Evolutionary conservation across 495 filamentous ascomycete genomes (phyloP).

Genomic region (Aspergillus affinis): DNA sequence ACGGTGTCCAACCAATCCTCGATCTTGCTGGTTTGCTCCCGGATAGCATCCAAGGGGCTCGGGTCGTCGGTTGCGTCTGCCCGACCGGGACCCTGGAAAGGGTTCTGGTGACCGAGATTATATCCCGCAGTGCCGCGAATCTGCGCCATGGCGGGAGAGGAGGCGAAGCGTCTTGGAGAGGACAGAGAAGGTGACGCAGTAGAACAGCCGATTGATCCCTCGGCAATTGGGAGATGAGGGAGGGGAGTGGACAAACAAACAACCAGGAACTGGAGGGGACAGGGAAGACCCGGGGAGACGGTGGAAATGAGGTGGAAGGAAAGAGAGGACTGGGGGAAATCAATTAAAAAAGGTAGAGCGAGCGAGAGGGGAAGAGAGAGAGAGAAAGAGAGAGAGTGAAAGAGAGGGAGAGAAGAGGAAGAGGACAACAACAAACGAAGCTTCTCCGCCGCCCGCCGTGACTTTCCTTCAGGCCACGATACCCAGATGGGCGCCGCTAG

Average conservation of each 20-base stretch:
- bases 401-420: slow-evolving; percentile 8
- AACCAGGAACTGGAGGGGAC: background rate
- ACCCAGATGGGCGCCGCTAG: slow-evolving; percentile 39
- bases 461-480: slow-evolving; percentile 45
- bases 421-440: slow-evolving; percentile 10
- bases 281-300: background rate
- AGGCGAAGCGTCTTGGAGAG: background rate
- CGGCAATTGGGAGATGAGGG: background rate
- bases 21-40: slow-evolving; percentile 95
- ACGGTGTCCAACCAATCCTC: slow-evolving; percentile 90
- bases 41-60: slow-evolving; percentile 86
- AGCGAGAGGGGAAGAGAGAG: slow-evolving; percentile 2
- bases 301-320: background rate
- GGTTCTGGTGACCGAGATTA: slow-evolving; percentile 78
- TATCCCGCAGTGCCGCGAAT: slow-evolving; percentile 96
- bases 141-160: slow-evolving; percentile 70
- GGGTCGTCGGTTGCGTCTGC: slow-evolving; percentile 67
- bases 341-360: slow-evolving; percentile 5
- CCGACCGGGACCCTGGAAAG: slow-evolving; percentile 66
- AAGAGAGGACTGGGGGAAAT: background rate
- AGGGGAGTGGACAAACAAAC: slow-evolving; percentile 2
- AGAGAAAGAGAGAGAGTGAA: slow-evolving; percentile 9
- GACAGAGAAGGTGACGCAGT: slow-evolving; percentile 11
- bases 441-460: slow-evolving; percentile 10
- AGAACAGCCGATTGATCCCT: background rate